Conservation (phyloP, 495 filamentous ascomycete species). For the Daldinia concentrica region DNA sequence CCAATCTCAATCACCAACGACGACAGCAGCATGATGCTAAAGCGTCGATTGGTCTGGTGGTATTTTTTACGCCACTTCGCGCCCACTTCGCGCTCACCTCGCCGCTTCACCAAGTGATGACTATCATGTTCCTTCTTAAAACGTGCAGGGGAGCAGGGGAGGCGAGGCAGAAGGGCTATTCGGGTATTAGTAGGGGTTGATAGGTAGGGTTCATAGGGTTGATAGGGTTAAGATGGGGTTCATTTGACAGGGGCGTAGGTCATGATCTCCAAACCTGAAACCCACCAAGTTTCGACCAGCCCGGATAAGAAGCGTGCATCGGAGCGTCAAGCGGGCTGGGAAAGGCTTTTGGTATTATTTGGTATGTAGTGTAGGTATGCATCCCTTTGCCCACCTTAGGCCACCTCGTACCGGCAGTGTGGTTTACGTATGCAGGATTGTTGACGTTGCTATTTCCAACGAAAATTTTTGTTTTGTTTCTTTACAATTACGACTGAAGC, state of each 20-base stretch:
- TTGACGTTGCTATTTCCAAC: conserved; percentile 12
- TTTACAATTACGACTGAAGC: background rate
- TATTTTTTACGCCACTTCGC: background rate
- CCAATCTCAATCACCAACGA: conserved; percentile 16
- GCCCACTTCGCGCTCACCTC: background rate
- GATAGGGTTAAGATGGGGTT: background rate
- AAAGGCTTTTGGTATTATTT: conserved; percentile 7
- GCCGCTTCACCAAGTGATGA: conserved; percentile 31
- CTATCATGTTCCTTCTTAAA: conserved; percentile 47
- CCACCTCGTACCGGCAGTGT: conserved; percentile 36
- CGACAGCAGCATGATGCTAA: background rate
- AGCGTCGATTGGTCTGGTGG: background rate
- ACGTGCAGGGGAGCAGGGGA: conserved; percentile 37
- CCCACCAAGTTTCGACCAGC: conserved; percentile 48
- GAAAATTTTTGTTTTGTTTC: background rate
- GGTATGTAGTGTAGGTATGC: no score
- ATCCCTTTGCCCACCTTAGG: conserved; percentile 16
- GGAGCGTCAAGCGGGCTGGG: conserved; percentile 24
- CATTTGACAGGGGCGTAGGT: conserved; percentile 32
- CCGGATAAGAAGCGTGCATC: conserved; percentile 33
- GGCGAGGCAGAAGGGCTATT: background rate
- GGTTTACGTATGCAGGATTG: conserved; percentile 37
- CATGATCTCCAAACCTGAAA: conserved; percentile 48
- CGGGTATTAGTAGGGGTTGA: conserved; percentile 26
- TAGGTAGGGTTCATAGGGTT: background rate